Base-by-base conservation (phyloP, 371 early-diverging fungal genomes). In the Astathelohania contejeani region DNA sequence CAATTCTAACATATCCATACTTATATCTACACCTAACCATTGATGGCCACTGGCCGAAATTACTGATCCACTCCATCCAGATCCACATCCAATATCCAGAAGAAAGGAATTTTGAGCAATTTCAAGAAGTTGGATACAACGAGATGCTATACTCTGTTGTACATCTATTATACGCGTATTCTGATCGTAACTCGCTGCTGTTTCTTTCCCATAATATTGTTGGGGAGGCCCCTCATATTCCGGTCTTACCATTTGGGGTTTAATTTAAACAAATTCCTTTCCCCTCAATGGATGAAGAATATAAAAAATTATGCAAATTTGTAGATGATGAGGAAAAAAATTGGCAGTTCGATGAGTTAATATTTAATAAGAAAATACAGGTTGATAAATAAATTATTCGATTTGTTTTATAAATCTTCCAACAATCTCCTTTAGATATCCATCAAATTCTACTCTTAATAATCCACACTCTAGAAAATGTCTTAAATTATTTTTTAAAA, bases 11-110 rank as follows among this genome's bases (percentile, higher is more conserved):
- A 96, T 96, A 26, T 84, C 70, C 1, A 81, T 79, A 6, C 86
- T 81, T 63, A 96, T 88, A 72, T 96, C 97, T 75, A 90, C 75
- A 9, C 97, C 97, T 22, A 89, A 85, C 92, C 93, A 92, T 27
- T 79, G 56, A 65, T 89, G 87, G 4, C 86, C 88, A 54, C 83
- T 82, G 58, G 90, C 95, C 48, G 84, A 83, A 39, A 96, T 70
- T 26, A 87, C 84, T 68, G 90, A 87, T 9, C 92, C 91, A 72
- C 85, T 84, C 56, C 90, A 78, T 10, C 93, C 93, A 2, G 85
- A 86, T 39, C 90, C 93, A 70, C 90, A 90, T n/a, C 92, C 90
- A 57, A 92, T 83, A 69, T 92, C 92, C n/a, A 92, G 77, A 35
- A 78, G 28, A 12, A 43, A 49, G 1, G 46, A 22, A 19, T 58